Percentiles rank a stretch among this genome's conserved stretches.
Evolutionary conservation across 208 protist genomes (phyloP).

Genomic region (Leishmania tropica): DNA sequence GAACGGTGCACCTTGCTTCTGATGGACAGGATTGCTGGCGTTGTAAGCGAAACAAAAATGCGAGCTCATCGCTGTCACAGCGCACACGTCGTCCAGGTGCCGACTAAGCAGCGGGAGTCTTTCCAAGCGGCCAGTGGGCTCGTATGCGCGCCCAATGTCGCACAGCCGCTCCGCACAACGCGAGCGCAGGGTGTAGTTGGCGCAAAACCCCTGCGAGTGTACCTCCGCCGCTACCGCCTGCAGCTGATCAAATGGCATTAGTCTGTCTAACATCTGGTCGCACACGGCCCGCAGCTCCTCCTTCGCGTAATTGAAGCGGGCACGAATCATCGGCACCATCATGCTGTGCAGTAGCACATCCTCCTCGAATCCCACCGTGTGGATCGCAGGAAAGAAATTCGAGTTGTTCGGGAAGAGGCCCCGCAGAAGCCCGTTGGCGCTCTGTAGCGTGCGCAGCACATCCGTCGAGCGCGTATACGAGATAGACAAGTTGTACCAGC

Average conservation of each 20-base stretch:
- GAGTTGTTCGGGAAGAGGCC: conserved; percentile 40
- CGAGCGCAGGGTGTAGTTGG: conserved; percentile 28
- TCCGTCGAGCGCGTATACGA: conserved; percentile 64
- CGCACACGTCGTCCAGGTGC: conserved; percentile 42
- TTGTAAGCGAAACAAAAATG: conserved; percentile 53
- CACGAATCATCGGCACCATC: conserved; percentile 24
- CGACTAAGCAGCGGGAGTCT: conserved; percentile 26
- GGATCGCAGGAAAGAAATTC: conserved; percentile 49
- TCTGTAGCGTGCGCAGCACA: conserved; percentile 61
- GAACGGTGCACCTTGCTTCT: conserved; percentile 53
- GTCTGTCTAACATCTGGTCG: conserved; percentile 30
- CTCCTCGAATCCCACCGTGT: conserved; percentile 34
- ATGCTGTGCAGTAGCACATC: conserved; percentile 37
- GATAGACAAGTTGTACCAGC: conserved; percentile 49
- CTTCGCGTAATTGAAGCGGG: conserved; percentile 28
- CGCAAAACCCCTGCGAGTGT: conserved; percentile 42
- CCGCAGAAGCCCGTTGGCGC: conserved; percentile 40
- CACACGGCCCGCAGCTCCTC: conserved; percentile 20
- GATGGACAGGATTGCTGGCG: conserved; percentile 35
- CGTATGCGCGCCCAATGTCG: conserved; percentile 60
- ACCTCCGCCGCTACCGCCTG: conserved; percentile 36
- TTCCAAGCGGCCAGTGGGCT: conserved; percentile 35
- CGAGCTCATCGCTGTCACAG: conserved; percentile 29
- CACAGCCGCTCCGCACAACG: conserved; percentile 50
- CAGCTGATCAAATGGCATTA: conserved; percentile 33